These are phyloP conservation scores for Pleurotus tuber-regium DNA, from an alignment of 768 basidiomycete species.

Conservation along the genomic window DNA sequence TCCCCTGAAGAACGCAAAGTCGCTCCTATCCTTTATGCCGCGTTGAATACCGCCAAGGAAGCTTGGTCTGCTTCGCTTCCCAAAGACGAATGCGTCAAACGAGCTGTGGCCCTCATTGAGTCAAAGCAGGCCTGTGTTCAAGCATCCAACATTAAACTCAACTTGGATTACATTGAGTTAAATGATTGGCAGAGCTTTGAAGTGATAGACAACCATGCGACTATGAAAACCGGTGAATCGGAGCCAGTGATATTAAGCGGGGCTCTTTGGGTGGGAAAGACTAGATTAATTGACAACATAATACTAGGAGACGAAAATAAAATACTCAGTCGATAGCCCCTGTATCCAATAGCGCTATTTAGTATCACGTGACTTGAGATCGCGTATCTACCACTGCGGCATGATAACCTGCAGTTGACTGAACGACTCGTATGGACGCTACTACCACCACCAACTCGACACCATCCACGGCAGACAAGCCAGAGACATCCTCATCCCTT, in stretches of 20 bases:
- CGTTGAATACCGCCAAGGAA: conserved; percentile 55
- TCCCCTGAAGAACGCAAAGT: conserved; percentile 55
- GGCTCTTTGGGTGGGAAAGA: conserved; percentile 81
- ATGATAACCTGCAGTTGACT: no score
- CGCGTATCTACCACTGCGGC: no score
- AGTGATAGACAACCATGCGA: conserved; percentile 37
- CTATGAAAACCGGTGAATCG: conserved; percentile 22
- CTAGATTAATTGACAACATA: conserved; percentile 92
- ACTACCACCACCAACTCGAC: conserved; percentile 2
- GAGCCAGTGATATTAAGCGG: conserved; percentile 73
- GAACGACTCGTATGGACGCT: not conserved
- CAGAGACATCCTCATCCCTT: not conserved
- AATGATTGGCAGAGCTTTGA: conserved; percentile 81
- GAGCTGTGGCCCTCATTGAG: conserved; percentile 41
- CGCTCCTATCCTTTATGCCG: conserved; percentile 68
- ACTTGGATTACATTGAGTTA: conserved; percentile 84
- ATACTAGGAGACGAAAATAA: conserved; percentile 55
- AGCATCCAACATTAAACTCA: conserved; percentile 46
- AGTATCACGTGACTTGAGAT: not conserved
- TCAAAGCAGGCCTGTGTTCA: conserved; percentile 25
- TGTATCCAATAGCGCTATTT: not conserved
- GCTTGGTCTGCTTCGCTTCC: conserved; percentile 53
- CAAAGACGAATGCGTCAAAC: conserved; percentile 47
- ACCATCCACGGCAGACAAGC: not conserved
- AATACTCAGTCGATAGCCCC: conserved; percentile 31